Base-by-base conservation (phyloP, 2,329 filamentous ascomycete genomes). In the Aurifilum marmelostoma region DNA sequence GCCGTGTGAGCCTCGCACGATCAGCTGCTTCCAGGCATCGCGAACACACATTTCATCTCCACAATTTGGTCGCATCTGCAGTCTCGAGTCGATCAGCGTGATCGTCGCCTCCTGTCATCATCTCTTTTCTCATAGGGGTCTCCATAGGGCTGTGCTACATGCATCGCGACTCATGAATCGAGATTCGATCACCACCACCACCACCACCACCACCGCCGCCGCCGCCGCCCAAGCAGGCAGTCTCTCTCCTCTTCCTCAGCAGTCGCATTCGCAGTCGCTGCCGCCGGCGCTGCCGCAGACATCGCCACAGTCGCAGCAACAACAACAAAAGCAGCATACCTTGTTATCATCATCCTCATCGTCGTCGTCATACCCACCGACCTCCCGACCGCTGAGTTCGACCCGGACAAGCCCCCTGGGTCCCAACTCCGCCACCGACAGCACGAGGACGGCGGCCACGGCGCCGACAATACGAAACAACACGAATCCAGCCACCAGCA, bases 391-490 rank as follows among this genome's bases (percentile, higher is more conserved):
- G 56, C 68, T 74, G 63, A 69, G 74, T 63, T 74, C 76, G 67
- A 79, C 71, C 73, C 77, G 77, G 73, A 72, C 75, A 63, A 80
- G 75, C 67, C 76, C 76, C n/a, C 77, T 77, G 67, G 73, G 75
- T 52, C 67, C 76, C 16, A 72, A 76, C 66, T 69, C 72, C 72
- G 21, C 29, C 41, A 67, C 73, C 18, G 69, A 73, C 67, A 71
- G 73, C 52, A 70, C 71, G 67, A 68, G 75, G 63, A 73, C 75
- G 41, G 78, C 77, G 67, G 76, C 77, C 72, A 86, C 74, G 58
- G 64, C 75, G 16, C 73, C 76, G 68, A 71, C 72, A 71, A 61
- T 63, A 47, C 4, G 4, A 34, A 8, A 34, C 34, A 34, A 34
- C 34, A 68, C 74, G 18, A 69, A 74, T 47, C 68, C 56, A 37